Conservation (phyloP, 768 basidiomycete genomes). For the Polyporus arcularius region DNA sequence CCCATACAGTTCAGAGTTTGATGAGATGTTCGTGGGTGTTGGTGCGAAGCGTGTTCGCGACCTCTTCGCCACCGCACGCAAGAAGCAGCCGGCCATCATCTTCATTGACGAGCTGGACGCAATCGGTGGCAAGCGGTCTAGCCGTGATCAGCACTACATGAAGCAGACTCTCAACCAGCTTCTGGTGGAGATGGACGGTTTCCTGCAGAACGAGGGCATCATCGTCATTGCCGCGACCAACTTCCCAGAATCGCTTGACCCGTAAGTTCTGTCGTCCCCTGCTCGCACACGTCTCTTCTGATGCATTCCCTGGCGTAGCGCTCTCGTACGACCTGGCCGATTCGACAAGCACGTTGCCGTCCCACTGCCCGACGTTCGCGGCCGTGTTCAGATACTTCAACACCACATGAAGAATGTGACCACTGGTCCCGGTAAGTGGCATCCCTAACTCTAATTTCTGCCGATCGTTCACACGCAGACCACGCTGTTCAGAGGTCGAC, state of each 20-base stretch:
- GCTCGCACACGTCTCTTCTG: not conserved
- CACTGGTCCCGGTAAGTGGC: conserved; percentile 51
- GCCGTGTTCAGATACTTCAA: conserved; percentile 87
- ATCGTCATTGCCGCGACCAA: conserved; percentile 98
- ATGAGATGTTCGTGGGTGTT: conserved; percentile 97
- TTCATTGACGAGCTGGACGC: conserved; percentile 98
- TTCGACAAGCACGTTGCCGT: conserved; percentile 94
- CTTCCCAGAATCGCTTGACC: conserved; percentile 92
- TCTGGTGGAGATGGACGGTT: conserved; percentile 96
- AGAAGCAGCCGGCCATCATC: conserved; percentile 95
- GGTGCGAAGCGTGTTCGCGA: conserved; percentile 96
- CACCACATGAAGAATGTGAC: conserved; percentile 89
- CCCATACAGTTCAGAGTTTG: conserved; percentile 77
- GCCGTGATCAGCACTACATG: conserved; percentile 84
- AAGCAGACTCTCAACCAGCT: conserved; percentile 96
- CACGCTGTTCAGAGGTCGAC: conserved; percentile 63
- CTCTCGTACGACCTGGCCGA: conserved; percentile 92
- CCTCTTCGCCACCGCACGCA: conserved; percentile 90
- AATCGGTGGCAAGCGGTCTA: conserved; percentile 86
- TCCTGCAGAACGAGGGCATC: conserved; percentile 89
- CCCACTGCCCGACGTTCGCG: conserved; percentile 92
- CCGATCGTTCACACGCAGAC: conserved; percentile 9
- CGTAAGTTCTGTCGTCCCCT: conserved; percentile 47
- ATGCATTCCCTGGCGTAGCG: conserved; percentile 45
- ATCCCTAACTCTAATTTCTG: not conserved